Evolutionary conservation across 768 basidiomycete genomes (phyloP).

Genomic region (Leccinum disarticulatum): DNA sequence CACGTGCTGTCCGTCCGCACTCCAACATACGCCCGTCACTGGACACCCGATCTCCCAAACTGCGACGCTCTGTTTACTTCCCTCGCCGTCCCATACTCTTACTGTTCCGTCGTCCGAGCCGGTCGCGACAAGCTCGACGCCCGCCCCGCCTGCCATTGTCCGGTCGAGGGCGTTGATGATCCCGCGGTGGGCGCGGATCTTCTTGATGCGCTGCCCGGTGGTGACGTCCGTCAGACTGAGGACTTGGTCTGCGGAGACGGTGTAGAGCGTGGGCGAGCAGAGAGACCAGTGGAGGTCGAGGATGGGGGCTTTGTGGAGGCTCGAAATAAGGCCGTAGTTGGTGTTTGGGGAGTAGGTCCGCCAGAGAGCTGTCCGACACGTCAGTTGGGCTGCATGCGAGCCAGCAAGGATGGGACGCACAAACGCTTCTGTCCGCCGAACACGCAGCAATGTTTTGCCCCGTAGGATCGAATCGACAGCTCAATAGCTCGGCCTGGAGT

Average conservation of each 20-base stretch:
- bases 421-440: slow-evolving; percentile 86
- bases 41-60: slow-evolving; percentile 87
- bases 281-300: slow-evolving; percentile 92
- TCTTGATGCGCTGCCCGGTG: slow-evolving; percentile 77
- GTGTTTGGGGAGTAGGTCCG: slow-evolving; percentile 88
- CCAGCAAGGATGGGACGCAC: slow-evolving; percentile 46
- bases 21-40: slow-evolving; percentile 90
- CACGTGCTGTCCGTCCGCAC: slow-evolving; percentile 83
- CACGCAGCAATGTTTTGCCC: slow-evolving; percentile 94
- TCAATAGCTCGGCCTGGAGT: slow-evolving; percentile 76
- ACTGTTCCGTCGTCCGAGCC: slow-evolving; percentile 93
- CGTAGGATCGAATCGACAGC: slow-evolving; percentile 90
- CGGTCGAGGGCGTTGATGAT: slow-evolving; percentile 90
- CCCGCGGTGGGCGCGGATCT: slow-evolving; percentile 86
- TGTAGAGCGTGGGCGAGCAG: slow-evolving; percentile 68
- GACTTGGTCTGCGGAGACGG: slow-evolving; percentile 88
- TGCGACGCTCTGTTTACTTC: slow-evolving; percentile 68
- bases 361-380: slow-evolving; percentile 66
- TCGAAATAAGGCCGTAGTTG: slow-evolving; percentile 86
- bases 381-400: not conserved
- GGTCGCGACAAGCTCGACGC: slow-evolving; percentile 81
- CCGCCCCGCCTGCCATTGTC: slow-evolving; percentile 80
- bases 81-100: slow-evolving; percentile 88
- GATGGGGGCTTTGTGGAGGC: slow-evolving; percentile 86
- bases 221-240: slow-evolving; percentile 76